Percentiles rank a stretch among this genome's conserved stretches.
phyloP scores from a whole-genome alignment of 768 basidiomycete genomes.

The Mrakia frigida region DNA sequence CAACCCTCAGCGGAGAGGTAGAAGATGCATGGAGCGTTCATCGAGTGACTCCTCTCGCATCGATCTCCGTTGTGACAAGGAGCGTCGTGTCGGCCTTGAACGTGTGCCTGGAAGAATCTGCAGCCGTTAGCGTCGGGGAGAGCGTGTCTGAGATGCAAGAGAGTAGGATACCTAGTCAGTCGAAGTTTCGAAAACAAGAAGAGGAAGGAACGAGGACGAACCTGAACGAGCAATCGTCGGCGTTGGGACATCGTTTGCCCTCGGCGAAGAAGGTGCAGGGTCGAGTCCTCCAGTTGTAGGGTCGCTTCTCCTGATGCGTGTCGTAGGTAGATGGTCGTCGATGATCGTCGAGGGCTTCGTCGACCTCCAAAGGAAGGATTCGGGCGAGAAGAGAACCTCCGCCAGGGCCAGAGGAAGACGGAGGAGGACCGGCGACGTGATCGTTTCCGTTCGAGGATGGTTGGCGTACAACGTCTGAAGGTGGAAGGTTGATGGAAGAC shows the following conservation, averaged over 20 bases:
- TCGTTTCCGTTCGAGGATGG: not conserved
- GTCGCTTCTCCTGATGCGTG: no score
- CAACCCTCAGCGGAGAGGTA: not conserved
- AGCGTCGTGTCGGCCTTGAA: not conserved
- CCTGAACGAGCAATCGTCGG: not conserved
- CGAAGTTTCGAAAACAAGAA: not conserved
- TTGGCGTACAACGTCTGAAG: not conserved
- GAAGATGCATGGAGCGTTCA: not conserved
- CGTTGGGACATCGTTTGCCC: not conserved
- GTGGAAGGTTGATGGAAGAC: not conserved
- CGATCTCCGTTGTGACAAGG: slow-evolving; percentile 1
- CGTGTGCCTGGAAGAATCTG: not conserved
- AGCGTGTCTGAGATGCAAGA: not conserved
- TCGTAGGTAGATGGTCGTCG: not conserved
- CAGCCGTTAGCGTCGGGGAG: not conserved
- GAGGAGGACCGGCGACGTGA: not conserved
- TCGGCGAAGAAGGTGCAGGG: not conserved
- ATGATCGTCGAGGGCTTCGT: not conserved
- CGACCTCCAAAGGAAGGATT: not conserved
- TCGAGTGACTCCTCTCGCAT: not conserved
- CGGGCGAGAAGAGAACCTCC: not conserved
- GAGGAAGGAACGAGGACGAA: not conserved
- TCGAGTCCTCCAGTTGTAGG: not conserved
- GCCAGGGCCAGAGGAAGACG: not conserved
- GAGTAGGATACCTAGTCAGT: not conserved